Percentiles rank a stretch among this genome's conserved stretches.
phyloP scores from a whole-genome alignment of 2,329 filamentous ascomycete species.

The Fonsecaea multimorphosa region DNA sequence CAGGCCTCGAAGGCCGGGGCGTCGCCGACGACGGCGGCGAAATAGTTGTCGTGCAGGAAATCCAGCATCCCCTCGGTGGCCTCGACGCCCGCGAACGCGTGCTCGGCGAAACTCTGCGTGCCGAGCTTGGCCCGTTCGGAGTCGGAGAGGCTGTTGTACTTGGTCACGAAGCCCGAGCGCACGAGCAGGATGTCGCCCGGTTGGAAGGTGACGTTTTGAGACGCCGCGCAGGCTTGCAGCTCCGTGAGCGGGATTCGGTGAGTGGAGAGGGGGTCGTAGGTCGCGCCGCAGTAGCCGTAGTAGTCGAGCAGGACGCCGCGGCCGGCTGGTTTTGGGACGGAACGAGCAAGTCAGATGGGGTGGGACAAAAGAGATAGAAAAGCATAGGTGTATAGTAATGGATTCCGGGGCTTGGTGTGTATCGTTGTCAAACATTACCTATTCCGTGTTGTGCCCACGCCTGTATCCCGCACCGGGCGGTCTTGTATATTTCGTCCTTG shows the following conservation, averaged over 20 bases:
- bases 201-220: constrained; percentile 56
- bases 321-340: neutral
- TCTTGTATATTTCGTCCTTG: constrained; percentile 5
- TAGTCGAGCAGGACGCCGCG: constrained; percentile 6
- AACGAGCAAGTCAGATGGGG: too few species aligned
- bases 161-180: constrained; percentile 67
- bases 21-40: constrained; percentile 69
- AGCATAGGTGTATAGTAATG: too few species aligned
- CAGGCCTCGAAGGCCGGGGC: constrained; percentile 67
- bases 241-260: constrained; percentile 51
- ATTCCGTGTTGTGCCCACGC: constrained; percentile 15
- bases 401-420: too few species aligned
- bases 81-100: constrained; percentile 56
- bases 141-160: constrained; percentile 56
- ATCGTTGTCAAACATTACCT: neutral
- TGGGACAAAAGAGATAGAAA: too few species aligned
- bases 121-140: constrained; percentile 44
- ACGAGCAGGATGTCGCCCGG: constrained; percentile 70
- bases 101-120: constrained; percentile 42
- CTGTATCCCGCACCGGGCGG: constrained; percentile 13
- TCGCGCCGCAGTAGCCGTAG: neutral
- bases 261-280: neutral
- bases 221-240: constrained; percentile 63
- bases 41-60: constrained; percentile 73
- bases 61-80: constrained; percentile 62